Percentiles rank a stretch among this genome's conserved stretches.
Evolutionary conservation across 257 asterid genomes (phyloP).

Genomic region (Nicotiana knightiana): DNA sequence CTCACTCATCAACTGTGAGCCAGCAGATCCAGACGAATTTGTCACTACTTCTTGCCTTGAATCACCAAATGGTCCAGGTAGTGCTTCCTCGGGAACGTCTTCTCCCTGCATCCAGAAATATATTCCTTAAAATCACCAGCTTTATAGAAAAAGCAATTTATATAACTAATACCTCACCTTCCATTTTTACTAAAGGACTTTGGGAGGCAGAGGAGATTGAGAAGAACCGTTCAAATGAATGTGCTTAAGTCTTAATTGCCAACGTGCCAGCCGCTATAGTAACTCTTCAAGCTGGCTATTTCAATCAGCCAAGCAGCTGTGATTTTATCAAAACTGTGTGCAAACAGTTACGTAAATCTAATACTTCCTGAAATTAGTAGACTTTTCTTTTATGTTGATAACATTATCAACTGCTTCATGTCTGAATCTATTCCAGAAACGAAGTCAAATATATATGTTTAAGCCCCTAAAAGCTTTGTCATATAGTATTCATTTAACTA

Average conservation of each 20-base stretch:
- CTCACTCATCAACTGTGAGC: not conserved
- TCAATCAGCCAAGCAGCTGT: not conserved
- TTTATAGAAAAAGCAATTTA: not conserved
- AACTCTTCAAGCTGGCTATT: not conserved
- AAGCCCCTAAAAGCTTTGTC: not conserved
- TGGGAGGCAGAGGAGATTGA: not conserved
- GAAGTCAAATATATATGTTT: not conserved
- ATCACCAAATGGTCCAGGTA: slow-evolving; percentile 55
- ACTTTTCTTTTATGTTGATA: not conserved
- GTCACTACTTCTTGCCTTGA: slow-evolving; percentile 18
- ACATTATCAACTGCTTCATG: not conserved
- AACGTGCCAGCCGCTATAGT: not conserved
- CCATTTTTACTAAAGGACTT: not conserved
- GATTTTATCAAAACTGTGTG: not conserved
- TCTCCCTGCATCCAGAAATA: slow-evolving; percentile 44
- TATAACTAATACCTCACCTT: not conserved
- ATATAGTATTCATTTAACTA: not conserved
- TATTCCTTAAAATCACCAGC: not conserved
- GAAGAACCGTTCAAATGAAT: not conserved
- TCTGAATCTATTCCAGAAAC: not conserved
- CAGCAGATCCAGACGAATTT: not conserved
- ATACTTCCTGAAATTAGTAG: not conserved
- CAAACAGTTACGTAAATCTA: not conserved
- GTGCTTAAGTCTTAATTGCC: not conserved
- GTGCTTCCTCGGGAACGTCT: slow-evolving; percentile 66